Conservation (phyloP, 331 rosid genomes). For the Acacia pycnantha region DNA sequence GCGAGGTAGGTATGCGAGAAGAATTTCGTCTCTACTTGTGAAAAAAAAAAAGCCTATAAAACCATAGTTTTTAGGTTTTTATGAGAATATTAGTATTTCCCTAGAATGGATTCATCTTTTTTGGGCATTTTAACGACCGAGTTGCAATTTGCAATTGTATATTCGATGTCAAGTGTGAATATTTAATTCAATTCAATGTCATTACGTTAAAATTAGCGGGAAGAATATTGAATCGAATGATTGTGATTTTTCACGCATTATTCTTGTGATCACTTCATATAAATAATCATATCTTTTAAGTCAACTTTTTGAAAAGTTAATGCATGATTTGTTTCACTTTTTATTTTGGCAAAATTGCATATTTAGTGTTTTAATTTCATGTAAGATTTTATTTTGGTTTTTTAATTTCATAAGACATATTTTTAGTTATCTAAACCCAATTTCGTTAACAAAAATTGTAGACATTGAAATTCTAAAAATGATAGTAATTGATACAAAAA, state of each 20-base stretch:
- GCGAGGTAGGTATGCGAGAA: too few species aligned
- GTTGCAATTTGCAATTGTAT: neutral
- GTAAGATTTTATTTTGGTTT: too few species aligned
- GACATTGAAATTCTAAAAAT: too few species aligned
- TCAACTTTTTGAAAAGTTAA: neutral
- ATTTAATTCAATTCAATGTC: neutral
- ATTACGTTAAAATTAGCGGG: neutral
- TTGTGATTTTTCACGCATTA: neutral
- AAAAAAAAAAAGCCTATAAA: accelerated
- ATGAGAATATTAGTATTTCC: neutral
- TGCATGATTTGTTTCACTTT: neutral
- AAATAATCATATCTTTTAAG: neutral
- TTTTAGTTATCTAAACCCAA: neutral
- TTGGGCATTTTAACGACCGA: neutral
- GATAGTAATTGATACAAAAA: too few species aligned
- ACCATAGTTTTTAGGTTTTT: too few species aligned
- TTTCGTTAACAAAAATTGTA: too few species aligned
- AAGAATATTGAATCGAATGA: neutral
- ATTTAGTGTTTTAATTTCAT: too few species aligned
- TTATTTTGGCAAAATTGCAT: neutral
- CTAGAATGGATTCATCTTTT: neutral
- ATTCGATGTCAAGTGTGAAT: neutral
- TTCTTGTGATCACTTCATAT: neutral
- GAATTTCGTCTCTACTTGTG: accelerated
- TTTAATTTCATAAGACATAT: too few species aligned